Evolutionary conservation across 2,329 filamentous ascomycete species (phyloP), one percentile per base, ranked within the genome.

Genomic region (Aspergillus hiratsukae): DNA sequence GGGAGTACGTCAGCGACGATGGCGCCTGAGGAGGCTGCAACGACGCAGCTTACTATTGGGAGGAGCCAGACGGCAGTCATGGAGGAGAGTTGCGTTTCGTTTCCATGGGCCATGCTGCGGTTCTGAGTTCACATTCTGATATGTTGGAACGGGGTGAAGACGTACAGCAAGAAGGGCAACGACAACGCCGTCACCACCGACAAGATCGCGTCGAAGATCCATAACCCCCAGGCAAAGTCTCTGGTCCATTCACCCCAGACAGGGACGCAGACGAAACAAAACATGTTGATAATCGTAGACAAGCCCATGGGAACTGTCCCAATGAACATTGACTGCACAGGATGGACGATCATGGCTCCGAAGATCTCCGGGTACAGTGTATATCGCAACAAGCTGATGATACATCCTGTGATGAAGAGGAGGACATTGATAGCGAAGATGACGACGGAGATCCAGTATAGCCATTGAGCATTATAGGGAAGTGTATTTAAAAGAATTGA

Each of bases 241-340:
- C 78, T 72, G n/a, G 81, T 75, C 78, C 83, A 82, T 14, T 76
- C 62, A 1, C 84, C 85, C 86, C 83, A 88, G n/a, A 72, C 75
- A 0, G 80, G 81, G 7, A 81, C 76, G 67, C 85, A 87, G 35
- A 84, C 76, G 31, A 83, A 77, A 11, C 85, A 77, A 68, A 84
- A 82, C 80, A 86, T 85, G 59, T 86, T 84, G 58, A 89, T 81
- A 46, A 89, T 83, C 1, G 86, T 89, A 0, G 85, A 83, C 56
- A 89, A 80, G 0, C 80, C 86, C 84, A 89, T 89, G 0, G 86
- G 86, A 31, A 88, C 80, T 0, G 84, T 87, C 0, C 83, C 87
- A 3, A 90, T 72, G 61, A 90, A 90, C 53, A 90, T 76, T 1
- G 83, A 86, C 65, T 90, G 85, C 1, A 80, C 81, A 0, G 85